Evolutionary conservation across 2,329 filamentous ascomycete genomes (phyloP).

Genomic region (Aspergillus sp.): DNA sequence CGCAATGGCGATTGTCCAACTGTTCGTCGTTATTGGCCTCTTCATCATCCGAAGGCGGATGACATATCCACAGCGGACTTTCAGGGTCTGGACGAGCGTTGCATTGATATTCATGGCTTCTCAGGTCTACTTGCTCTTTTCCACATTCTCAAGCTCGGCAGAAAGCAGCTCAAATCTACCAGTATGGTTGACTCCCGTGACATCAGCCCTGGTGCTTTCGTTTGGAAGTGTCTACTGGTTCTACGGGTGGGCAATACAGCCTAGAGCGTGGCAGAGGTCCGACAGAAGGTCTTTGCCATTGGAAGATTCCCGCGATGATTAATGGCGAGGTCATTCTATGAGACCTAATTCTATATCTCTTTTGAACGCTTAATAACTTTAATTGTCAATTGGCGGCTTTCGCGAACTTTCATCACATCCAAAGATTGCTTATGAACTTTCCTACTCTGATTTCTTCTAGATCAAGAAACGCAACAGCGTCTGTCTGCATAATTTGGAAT

Average conservation of each 20-base stretch:
- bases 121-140: slow-evolving; percentile 61
- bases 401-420: not conserved
- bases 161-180: slow-evolving; percentile 49
- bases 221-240: slow-evolving; percentile 49
- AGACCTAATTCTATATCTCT: not conserved
- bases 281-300: not conserved
- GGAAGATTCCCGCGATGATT: not conserved
- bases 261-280: not conserved
- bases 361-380: not conserved
- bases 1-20: slow-evolving; percentile 31
- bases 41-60: slow-evolving; percentile 41
- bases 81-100: slow-evolving; percentile 34
- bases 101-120: slow-evolving; percentile 58
- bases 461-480: not conserved
- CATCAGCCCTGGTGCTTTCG: slow-evolving; percentile 47
- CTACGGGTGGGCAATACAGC: not conserved
- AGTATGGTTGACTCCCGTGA: slow-evolving; percentile 50
- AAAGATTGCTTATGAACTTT: not conserved
- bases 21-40: slow-evolving; percentile 29
- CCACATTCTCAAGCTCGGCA: slow-evolving; percentile 52
- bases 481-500: not conserved
- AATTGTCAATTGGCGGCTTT: not conserved
- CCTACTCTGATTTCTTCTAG: no score
- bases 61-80: slow-evolving; percentile 47
- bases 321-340: not conserved